A percentile compares a stretch with the other conserved stretches of the same genome.
Evolutionary conservation across 352 stramenopile species (phyloP).

Genomic region (Phytophthora hybrid): DNA sequence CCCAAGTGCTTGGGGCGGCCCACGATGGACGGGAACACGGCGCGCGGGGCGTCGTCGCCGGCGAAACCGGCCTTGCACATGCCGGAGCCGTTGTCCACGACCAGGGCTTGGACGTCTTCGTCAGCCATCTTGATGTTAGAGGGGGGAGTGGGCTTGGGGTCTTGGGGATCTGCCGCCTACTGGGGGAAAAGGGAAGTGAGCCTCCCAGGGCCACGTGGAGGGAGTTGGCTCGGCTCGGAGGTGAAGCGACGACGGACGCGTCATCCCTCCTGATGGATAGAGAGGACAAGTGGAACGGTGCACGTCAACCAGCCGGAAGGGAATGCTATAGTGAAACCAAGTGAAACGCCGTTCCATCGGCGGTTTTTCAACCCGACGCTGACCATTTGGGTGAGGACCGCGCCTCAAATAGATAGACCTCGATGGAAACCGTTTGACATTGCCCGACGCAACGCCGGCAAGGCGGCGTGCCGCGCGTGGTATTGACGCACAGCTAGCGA

Average conservation of each 20-base stretch:
- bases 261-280: constrained; percentile 23
- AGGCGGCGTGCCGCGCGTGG: background rate
- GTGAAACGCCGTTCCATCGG: constrained; percentile 2
- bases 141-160: constrained; percentile 14
- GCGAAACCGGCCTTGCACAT: constrained; percentile 99
- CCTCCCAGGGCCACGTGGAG: constrained; percentile 7
- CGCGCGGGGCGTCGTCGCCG: constrained; percentile 96
- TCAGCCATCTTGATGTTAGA: constrained; percentile 58
- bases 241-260: background rate
- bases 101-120: constrained; percentile 72
- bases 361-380: constrained; percentile 33
- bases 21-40: constrained; percentile 97
- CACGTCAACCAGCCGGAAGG: constrained; percentile 21
- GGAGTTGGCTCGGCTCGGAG: background rate
- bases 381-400: constrained; percentile 17
- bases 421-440: background rate
- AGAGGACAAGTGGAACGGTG: background rate
- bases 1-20: constrained; percentile 95
- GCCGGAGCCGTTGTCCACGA: constrained; percentile 98
- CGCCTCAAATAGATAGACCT: constrained; percentile 15
- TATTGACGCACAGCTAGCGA: background rate
- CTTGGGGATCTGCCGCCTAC: constrained; percentile 37
- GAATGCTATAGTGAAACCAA: constrained; percentile 34
- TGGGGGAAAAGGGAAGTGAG: constrained; percentile 46
- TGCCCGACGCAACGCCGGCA: background rate